These are phyloP conservation scores for Lachancea fermentati DNA, from an alignment of 805 yeast genomes.

Conservation along the genomic window DNA sequence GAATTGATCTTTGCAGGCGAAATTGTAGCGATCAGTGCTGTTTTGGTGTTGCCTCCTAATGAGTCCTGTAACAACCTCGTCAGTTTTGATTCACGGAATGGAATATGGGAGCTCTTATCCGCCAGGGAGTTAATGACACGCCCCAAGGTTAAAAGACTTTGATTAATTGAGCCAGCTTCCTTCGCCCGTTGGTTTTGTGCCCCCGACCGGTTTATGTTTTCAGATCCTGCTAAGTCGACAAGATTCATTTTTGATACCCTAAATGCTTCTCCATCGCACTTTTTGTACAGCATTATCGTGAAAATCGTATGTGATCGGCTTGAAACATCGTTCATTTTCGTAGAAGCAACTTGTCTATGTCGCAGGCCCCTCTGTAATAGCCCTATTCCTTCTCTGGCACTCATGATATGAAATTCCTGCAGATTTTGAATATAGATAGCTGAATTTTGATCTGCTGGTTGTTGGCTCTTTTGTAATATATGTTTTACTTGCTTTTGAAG, in stretches of 20 bases:
- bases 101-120: constrained; percentile 64
- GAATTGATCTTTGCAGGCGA: constrained; percentile 73
- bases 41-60: constrained; percentile 82
- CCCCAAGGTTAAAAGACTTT: constrained; percentile 80
- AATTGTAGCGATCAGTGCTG: constrained; percentile 80
- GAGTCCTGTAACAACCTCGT: constrained; percentile 74
- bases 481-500: constrained; percentile 5
- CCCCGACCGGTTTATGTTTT: constrained; percentile 82
- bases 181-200: constrained; percentile 80
- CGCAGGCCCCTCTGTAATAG: constrained; percentile 52
- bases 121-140: constrained; percentile 76
- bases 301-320: constrained; percentile 77
- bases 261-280: constrained; percentile 42
- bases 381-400: constrained; percentile 51
- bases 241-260: constrained; percentile 70
- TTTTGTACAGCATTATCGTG: constrained; percentile 53
- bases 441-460: constrained; percentile 15
- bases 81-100: constrained; percentile 77
- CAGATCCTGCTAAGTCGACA: constrained; percentile 95
- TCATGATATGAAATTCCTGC: constrained; percentile 52
- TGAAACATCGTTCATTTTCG: constrained; percentile 67
- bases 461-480: constrained; percentile 15
- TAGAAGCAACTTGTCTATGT: constrained; percentile 61
- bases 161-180: constrained; percentile 92
- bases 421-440: constrained; percentile 56